Conservation (phyloP, 208 protist species). For the Wallacemonas sp. region DNA sequence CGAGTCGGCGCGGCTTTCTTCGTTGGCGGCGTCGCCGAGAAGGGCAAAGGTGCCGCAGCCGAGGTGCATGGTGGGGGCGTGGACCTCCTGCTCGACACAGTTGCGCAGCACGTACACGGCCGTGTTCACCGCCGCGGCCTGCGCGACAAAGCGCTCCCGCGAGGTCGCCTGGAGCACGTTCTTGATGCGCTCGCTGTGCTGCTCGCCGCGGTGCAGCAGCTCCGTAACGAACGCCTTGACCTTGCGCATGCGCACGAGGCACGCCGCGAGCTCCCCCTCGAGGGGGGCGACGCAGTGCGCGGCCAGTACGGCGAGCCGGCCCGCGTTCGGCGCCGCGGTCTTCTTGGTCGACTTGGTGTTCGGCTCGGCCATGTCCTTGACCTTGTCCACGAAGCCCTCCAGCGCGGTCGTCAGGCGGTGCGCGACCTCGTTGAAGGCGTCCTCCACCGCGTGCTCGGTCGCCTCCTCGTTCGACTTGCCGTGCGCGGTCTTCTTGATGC, state of each 20-base stretch:
- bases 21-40: background rate
- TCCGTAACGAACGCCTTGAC: slow-evolving; percentile 44
- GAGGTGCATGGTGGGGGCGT: slow-evolving; percentile 67
- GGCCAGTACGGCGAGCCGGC: slow-evolving; percentile 20
- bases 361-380: slow-evolving; percentile 34
- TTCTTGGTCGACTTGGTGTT: slow-evolving; percentile 42
- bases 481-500: slow-evolving; percentile 38
- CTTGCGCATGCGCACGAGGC: slow-evolving; percentile 37
- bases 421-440: slow-evolving; percentile 54
- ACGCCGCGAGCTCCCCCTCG: slow-evolving; percentile 34
- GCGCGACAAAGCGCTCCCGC: slow-evolving; percentile 24
- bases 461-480: slow-evolving; percentile 40
- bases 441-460: slow-evolving; percentile 49
- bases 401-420: slow-evolving; percentile 37
- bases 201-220: slow-evolving; percentile 45
- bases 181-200: slow-evolving; percentile 34
- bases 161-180: slow-evolving; percentile 26
- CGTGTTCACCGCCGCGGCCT: slow-evolving; percentile 80
- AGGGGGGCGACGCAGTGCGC: slow-evolving; percentile 30
- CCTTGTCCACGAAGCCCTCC: slow-evolving; percentile 41
- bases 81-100: slow-evolving; percentile 73
- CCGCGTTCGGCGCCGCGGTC: slow-evolving; percentile 31
- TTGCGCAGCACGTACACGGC: slow-evolving; percentile 78
- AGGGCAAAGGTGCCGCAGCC: slow-evolving; percentile 83
- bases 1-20: background rate